Conservation (phyloP, 441 rosid species). For the Kokia cookei region DNA sequence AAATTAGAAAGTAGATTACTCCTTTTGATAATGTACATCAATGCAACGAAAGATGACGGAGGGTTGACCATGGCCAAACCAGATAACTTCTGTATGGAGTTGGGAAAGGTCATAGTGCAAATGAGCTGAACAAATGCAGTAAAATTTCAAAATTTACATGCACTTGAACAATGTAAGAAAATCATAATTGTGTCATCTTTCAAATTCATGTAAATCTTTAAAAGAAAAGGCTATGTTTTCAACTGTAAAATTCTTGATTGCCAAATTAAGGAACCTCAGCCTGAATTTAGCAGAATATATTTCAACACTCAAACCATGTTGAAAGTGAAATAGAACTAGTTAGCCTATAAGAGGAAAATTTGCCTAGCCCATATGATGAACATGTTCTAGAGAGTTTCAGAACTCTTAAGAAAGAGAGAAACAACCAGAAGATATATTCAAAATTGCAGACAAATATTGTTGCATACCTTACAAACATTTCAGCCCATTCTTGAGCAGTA, state of each 20-base stretch:
- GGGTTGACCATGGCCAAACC: neutral
- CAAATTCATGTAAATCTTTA: neutral
- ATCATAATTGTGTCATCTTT: neutral
- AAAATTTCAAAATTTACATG: neutral
- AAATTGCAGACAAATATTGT: neutral
- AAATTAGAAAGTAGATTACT: neutral
- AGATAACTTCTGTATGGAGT: neutral
- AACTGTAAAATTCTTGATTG: neutral
- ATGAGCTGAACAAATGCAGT: neutral
- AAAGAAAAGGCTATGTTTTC: neutral
- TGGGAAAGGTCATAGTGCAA: neutral
- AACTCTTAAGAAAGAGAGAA: neutral
- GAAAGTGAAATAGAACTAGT: neutral
- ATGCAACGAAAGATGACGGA: neutral
- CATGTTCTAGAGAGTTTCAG: neutral
- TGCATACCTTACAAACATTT: slow-evolving; percentile 88
- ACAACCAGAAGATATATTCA: neutral
- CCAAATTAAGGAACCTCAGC: neutral
- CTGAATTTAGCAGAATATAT: neutral
- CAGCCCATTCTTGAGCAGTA: slow-evolving; percentile 99
- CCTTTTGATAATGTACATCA: neutral
- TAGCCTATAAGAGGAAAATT: neutral
- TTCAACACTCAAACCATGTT: neutral
- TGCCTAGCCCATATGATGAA: neutral
- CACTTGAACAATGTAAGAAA: neutral